Base-by-base conservation (phyloP, 116 monocot species). In the Trichopus zeylanicus region DNA sequence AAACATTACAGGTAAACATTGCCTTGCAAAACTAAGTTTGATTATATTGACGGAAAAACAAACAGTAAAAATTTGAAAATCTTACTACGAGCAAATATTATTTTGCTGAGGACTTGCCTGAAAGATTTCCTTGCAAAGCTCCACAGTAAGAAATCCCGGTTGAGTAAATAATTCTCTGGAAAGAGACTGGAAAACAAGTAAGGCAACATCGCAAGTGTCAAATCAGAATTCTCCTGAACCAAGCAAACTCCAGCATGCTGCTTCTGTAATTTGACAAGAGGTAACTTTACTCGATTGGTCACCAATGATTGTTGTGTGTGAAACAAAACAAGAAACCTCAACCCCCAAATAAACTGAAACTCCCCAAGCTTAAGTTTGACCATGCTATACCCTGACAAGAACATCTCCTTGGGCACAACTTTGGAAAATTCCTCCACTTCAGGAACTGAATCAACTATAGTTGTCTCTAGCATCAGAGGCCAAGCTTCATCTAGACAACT, bases 291-390 rank as follows among this genome's bases (percentile, higher is more conserved):
- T 57, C 63, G 31, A 26, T 59, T 59, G 33, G 38, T 67, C 12
- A 24, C 26, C 18, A 53, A 30, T 3, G 60, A 54, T 49, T 75
- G 62, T 29, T 74, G 67, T 55, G 30, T 38, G 16, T 80, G 87
- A 78, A 91, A 97, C 48, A 91, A 54, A 75, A 82, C 55, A 62
- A 97, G 85, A 46, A 76, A 49, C 42, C 80, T 75, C 53, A 91
- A 42, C 16, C 84, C 91, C 97, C 91, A 97, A 33, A 97, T 70
- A 74, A 87, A 88, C 47, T 82, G 63, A 73, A 82, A 91, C 39
- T 97, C 85, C 26, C 5, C 61, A 9, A 37, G 13, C 24, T 81
- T 74, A 72, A 90, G 59, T 52, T 39, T 74, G 64, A 87, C 90
- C 95, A 95, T 95, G 65, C 67, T 66, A 34, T 67, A 35, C 10